These are phyloP conservation scores for Puccinia horiana DNA, from an alignment of 1,284 basidiomycete species.

Conservation along the genomic window DNA sequence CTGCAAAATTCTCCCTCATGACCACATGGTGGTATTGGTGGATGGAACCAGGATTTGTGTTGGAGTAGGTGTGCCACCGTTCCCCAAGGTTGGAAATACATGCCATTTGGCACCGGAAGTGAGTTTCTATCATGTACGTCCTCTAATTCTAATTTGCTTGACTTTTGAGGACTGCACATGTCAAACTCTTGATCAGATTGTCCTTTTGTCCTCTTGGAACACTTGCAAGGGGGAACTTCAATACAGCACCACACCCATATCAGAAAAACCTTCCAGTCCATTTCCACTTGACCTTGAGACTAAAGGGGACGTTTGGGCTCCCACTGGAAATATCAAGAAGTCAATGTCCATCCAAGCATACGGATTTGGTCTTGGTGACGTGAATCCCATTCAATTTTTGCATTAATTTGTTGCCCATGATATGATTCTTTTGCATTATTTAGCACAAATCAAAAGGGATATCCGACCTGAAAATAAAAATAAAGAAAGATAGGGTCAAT, in stretches of 20 bases:
- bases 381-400: background rate
- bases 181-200: background rate
- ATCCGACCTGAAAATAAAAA: background rate
- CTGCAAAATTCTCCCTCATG: background rate
- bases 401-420: background rate
- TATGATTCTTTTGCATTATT: too few relatives aligned
- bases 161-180: background rate
- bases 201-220: background rate
- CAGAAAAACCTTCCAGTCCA: background rate
- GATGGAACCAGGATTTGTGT: background rate
- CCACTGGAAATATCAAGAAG: background rate
- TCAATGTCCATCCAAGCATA: background rate
- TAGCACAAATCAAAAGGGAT: background rate
- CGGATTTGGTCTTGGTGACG: background rate
- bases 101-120: background rate
- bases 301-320: background rate
- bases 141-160: background rate
- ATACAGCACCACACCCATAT: background rate
- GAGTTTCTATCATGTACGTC: too few relatives aligned
- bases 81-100: background rate
- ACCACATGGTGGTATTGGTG: background rate
- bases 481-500: background rate
- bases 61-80: background rate
- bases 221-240: background rate
- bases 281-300: background rate